These are phyloP conservation scores for Handroanthus guayacan DNA, from an alignment of 257 asterid genomes.

Conservation along the genomic window DNA sequence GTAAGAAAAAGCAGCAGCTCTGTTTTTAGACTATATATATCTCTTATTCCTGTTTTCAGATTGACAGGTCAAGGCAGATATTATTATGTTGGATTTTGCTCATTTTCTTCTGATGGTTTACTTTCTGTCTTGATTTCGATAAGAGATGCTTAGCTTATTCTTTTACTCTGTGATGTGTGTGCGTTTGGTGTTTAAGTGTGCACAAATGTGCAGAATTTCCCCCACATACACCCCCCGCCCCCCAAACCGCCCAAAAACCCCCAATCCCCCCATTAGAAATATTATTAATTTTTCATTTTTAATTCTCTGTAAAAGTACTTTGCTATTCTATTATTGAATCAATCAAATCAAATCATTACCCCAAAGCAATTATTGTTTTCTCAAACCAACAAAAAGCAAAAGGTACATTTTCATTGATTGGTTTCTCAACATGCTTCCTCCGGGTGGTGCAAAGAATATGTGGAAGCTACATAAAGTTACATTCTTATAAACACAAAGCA, in stretches of 20 bases:
- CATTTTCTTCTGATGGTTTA: background rate
- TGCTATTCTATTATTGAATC: too few relatives aligned
- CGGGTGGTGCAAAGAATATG: background rate
- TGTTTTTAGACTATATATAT: too few relatives aligned
- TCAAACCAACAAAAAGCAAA: background rate
- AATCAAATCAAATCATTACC: too few relatives aligned
- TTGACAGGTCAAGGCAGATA: background rate
- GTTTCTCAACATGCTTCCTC: slow-evolving; percentile 3
- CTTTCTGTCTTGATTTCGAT: background rate
- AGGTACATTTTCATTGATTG: background rate
- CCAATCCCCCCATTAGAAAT: too few relatives aligned
- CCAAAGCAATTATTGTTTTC: too few relatives aligned
- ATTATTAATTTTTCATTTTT: too few relatives aligned
- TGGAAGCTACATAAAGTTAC: background rate
- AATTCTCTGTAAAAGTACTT: too few relatives aligned
- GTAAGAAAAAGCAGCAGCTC: background rate
- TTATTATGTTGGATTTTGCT: background rate
- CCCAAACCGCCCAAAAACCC: too few relatives aligned
- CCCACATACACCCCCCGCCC: too few relatives aligned
- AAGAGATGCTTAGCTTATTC: background rate
- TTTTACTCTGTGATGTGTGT: background rate
- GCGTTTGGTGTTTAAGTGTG: background rate
- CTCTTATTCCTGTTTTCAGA: background rate
- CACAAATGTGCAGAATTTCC: background rate
- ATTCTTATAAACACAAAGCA: slow-evolving; percentile 25